These are phyloP conservation scores for Lentinula aciculospora DNA, from an alignment of 768 basidiomycete genomes.

Conservation along the genomic window DNA sequence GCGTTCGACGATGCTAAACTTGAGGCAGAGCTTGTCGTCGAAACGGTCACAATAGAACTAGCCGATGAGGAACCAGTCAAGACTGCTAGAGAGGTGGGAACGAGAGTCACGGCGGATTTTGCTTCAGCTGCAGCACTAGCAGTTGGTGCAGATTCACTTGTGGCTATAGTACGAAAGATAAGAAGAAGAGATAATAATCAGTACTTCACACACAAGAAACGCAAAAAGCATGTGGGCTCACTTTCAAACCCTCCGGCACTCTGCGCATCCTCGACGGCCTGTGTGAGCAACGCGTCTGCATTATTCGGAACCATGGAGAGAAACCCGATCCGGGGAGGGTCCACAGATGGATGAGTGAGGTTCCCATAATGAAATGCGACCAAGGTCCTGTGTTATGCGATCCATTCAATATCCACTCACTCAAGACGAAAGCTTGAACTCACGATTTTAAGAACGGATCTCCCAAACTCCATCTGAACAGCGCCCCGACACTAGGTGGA, in stretches of 20 bases:
- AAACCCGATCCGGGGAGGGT: constrained; percentile 65
- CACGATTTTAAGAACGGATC: constrained; percentile 70
- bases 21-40: not conserved
- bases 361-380: constrained; percentile 71
- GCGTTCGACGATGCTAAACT: not conserved
- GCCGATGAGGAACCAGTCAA: not conserved
- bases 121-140: constrained; percentile 21
- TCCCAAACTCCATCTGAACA: constrained; percentile 71
- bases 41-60: not conserved
- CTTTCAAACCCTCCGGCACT: constrained; percentile 34
- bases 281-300: constrained; percentile 31
- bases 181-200: not conserved
- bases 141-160: constrained; percentile 29
- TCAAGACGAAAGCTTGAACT: constrained; percentile 19
- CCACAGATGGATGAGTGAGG: constrained; percentile 57
- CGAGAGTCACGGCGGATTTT: constrained; percentile 13
- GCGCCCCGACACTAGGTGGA: constrained; percentile 41
- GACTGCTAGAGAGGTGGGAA: not conserved
- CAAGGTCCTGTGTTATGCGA: constrained; percentile 41
- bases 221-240: constrained; percentile 11
- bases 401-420: not conserved
- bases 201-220: not conserved
- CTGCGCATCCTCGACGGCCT: constrained; percentile 30
- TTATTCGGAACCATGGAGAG: constrained; percentile 56
- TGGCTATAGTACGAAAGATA: constrained; percentile 17